Conservation (phyloP, 139 green algal species). For the Asterochloris sp. region DNA sequence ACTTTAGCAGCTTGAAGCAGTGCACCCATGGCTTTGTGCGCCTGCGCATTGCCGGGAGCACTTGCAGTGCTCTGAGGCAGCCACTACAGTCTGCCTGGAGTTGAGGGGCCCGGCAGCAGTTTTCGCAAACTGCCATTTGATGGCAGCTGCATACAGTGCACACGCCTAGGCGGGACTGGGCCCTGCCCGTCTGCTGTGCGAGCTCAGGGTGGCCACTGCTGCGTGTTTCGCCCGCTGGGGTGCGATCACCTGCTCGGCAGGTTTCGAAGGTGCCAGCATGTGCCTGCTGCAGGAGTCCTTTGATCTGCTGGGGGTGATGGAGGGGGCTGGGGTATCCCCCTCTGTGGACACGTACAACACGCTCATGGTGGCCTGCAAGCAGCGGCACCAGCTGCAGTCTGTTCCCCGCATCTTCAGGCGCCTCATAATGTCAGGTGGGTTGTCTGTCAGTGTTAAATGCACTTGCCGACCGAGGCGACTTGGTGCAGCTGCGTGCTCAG, state of each 20-base stretch:
- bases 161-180: too few relatives aligned
- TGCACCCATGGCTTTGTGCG: not conserved
- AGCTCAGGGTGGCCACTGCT: too few relatives aligned
- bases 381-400: not conserved
- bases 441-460: not conserved
- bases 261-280: too few relatives aligned
- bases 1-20: not conserved
- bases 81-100: not conserved
- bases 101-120: too few relatives aligned
- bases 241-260: too few relatives aligned
- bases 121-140: too few relatives aligned
- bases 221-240: too few relatives aligned
- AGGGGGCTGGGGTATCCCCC: constrained; percentile 25
- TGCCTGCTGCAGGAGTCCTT: constrained; percentile 12
- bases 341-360: constrained; percentile 44
- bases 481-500: too few relatives aligned
- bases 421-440: constrained; percentile 14
- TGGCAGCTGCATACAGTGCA: too few relatives aligned
- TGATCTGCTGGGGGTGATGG: constrained; percentile 33
- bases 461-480: too few relatives aligned
- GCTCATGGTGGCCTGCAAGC: constrained; percentile 29
- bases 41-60: not conserved
- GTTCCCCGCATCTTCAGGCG: constrained; percentile 26
- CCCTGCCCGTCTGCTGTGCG: too few relatives aligned
- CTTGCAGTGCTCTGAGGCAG: too few relatives aligned